Base-by-base conservation (phyloP, 2,329 filamentous ascomycete species). In the Alternaria longipes region DNA sequence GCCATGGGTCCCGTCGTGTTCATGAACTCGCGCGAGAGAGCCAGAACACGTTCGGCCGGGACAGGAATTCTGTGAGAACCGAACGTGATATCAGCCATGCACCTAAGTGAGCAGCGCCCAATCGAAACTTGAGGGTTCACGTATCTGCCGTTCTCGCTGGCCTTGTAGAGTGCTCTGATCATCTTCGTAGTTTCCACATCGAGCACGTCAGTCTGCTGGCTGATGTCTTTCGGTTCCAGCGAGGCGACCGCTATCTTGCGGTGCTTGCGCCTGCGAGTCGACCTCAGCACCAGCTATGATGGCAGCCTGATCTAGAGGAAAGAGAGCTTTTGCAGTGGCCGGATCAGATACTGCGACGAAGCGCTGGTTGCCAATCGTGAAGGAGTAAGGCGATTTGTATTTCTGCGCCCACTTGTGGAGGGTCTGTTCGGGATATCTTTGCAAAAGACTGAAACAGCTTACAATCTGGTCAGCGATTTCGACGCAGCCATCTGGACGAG, bases 131-230 rank as follows among this genome's bases (percentile, higher is more conserved):
- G 20, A 20, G 47, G 32, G 11, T 40, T 30, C 12, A 52, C 3
- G 24, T 42, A 18, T 18, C 16, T 47, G 3, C 63, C 60, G 7
- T 60, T 46, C 8, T 56, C 46, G 32, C 65, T 44, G 32, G 59
- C 65, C 3, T 16, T 42, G 45, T 63, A 69, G 8, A 66, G 50
- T 3, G 56, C 58, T 38, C 52, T 54, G 14, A 69, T 56, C 67
- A 69, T 67, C 16, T 61, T 65, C 1, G 63, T 68, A 14, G 65
- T 63, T 53, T 68, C 65, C 45, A 57, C 62, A 34, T 69, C 61
- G 24, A 68, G 65, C 7, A 64, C 53, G 11, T 40, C 18, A 2
- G 56, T 65, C n/a, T 69, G 66, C 12, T 52, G 22, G 18, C 60
- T 53, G n/a, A 66, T 57, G 18, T 61, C 63, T 40, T 66, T 59